These are phyloP conservation scores for Chaetomidium leptoderma DNA, from an alignment of 495 filamentous ascomycete genomes.

Conservation along the genomic window DNA sequence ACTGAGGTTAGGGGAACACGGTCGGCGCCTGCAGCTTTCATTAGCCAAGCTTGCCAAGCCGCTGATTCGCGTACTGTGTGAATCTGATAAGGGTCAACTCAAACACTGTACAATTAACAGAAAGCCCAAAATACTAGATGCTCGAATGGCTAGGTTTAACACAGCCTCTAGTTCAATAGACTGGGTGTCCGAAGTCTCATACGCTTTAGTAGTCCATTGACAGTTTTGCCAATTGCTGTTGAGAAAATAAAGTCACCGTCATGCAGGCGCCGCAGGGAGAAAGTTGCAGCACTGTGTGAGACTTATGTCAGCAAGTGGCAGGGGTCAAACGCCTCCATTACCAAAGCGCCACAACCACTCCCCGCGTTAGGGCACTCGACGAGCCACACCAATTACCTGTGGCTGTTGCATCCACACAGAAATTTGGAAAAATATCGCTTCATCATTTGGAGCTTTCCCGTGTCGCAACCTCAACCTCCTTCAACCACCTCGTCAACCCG, in stretches of 20 bases:
- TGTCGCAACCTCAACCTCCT: slow-evolving; percentile 29
- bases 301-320: slow-evolving; percentile 11
- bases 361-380: slow-evolving; percentile 34
- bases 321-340: not conserved
- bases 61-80: slow-evolving; percentile 21
- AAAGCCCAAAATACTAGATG: not conserved
- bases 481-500: slow-evolving; percentile 32
- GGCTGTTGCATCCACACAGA: slow-evolving; percentile 36
- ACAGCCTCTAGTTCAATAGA: too few species aligned
- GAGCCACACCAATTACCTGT: slow-evolving; percentile 26
- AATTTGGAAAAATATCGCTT: slow-evolving; percentile 38
- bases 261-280: not conserved
- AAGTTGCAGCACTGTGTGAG: not conserved
- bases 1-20: slow-evolving; percentile 10
- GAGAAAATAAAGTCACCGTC: not conserved
- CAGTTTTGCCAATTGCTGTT: not conserved
- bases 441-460: slow-evolving; percentile 28
- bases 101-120: not conserved
- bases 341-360: slow-evolving; percentile 18
- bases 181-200: too few species aligned
- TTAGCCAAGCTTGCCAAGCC: too few species aligned
- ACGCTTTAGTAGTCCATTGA: too few species aligned
- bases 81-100: not conserved
- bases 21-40: slow-evolving; percentile 6
- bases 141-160: not conserved